Conservation (phyloP, 2,329 filamentous ascomycete genomes). For the Lecanicillium sp. region DNA sequence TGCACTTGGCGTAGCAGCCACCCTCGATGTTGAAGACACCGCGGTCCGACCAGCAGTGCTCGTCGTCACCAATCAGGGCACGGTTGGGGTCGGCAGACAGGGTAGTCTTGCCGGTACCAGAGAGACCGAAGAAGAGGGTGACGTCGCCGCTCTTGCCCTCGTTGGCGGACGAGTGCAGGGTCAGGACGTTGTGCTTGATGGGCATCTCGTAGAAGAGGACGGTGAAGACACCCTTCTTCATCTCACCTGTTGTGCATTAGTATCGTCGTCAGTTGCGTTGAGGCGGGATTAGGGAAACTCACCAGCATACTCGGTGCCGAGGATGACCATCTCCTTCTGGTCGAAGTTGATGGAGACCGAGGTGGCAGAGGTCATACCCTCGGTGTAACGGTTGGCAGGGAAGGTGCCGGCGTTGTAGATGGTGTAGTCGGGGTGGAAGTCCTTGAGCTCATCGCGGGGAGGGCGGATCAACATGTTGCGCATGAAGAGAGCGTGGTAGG, state of each 20-base stretch:
- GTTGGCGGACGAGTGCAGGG: conserved; percentile 96
- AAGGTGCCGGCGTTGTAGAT: conserved; percentile 99
- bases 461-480: conserved; percentile 99
- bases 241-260: conserved; percentile 40
- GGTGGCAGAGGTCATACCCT: conserved; percentile 97
- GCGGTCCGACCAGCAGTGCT: conserved; percentile 98
- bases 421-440: conserved; percentile 98
- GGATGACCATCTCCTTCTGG: conserved; percentile 99
- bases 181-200: conserved; percentile 98
- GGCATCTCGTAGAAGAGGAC: conserved; percentile 99
- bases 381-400: conserved; percentile 96
- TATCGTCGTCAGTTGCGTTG: conserved; percentile 2
- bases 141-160: conserved; percentile 92
- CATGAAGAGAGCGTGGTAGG: conserved; percentile 99
- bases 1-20: conserved; percentile 98
- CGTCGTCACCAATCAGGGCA: conserved; percentile 92
- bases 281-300: conserved; percentile 1
- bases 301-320: conserved; percentile 92
- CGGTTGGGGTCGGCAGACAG: conserved; percentile 96
- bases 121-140: conserved; percentile 98
- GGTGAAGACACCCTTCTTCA: conserved; percentile 98
- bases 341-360: conserved; percentile 98
- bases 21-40: conserved; percentile 99
- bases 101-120: conserved; percentile 97
- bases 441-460: conserved; percentile 80